Percentiles rank a stretch among this genome's conserved stretches.
Evolutionary conservation across 352 stramenopile species (phyloP).

Genomic region (Phytophthora citricola): DNA sequence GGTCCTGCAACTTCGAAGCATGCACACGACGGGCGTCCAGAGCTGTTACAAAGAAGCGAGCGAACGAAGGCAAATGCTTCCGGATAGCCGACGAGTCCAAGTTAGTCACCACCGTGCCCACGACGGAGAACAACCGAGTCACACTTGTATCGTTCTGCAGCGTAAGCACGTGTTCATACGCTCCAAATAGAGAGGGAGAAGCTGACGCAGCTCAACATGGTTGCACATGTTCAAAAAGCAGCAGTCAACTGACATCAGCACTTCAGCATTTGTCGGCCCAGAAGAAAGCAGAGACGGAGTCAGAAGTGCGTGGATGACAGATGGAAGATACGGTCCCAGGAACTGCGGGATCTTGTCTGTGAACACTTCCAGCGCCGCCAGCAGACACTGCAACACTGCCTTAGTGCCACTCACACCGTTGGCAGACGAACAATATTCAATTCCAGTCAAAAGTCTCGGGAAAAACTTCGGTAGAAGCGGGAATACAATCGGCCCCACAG

Average conservation of each 20-base stretch:
- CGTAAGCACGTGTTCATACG: slow-evolving; percentile 71
- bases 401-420: slow-evolving; percentile 36
- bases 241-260: slow-evolving; percentile 70
- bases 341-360: slow-evolving; percentile 88
- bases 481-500: slow-evolving; percentile 76
- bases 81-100: slow-evolving; percentile 64
- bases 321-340: slow-evolving; percentile 74
- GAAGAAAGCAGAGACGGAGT: slow-evolving; percentile 53
- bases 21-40: slow-evolving; percentile 82
- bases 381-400: slow-evolving; percentile 78
- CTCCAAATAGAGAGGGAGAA: slow-evolving; percentile 75
- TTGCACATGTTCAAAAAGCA: slow-evolving; percentile 73
- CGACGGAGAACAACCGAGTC: slow-evolving; percentile 73
- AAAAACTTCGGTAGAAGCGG: slow-evolving; percentile 88
- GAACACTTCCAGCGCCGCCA: slow-evolving; percentile 81
- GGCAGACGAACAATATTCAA: slow-evolving; percentile 56
- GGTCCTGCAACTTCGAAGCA: slow-evolving; percentile 50
- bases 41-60: slow-evolving; percentile 84
- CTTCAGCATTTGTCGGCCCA: slow-evolving; percentile 31
- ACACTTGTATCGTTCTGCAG: slow-evolving; percentile 59
- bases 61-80: slow-evolving; percentile 74
- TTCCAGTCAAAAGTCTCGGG: slow-evolving; percentile 68
- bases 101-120: slow-evolving; percentile 64
- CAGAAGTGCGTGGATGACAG: slow-evolving; percentile 69
- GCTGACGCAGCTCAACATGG: slow-evolving; percentile 75